Base-by-base conservation (phyloP, 192 early-diverging fungal genomes). In the Pecoramyces ruminantium region DNA sequence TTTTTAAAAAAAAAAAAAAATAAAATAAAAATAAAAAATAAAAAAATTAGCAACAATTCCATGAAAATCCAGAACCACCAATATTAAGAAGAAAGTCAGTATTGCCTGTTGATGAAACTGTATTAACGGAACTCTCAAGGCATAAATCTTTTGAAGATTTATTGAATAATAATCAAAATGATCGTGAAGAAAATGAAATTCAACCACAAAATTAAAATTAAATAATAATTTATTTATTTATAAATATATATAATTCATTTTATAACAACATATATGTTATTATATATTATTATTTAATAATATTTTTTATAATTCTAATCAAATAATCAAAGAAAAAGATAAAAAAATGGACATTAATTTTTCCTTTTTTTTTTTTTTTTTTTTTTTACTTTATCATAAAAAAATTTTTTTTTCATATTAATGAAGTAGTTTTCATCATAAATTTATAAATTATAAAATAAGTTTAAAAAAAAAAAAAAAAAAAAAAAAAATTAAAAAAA, bases 11-110 rank as follows among this genome's bases (percentile, higher is more conserved):
- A 29, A 86, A 83, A 42, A 81, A 58, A 1, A 3, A 51, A 67
- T 40, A 42, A 25, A 18, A 28, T n/a, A 30, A 29, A 21, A 40
- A 30, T 25, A 4, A 29, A 27, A 28, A 82, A 28, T 77, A 29
- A 39, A 30, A 78, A 51, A 77, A 30, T 17, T 80, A 87, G 85
- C 83, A 84, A 81, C 88, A 90, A 84, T 87, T 90, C 80, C 87
- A 91, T 34, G 86, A 88, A 29, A 78, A 85, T 14, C 85, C 87
- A 13, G 86, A 86, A 17, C 88, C 88, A 28, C 86, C 86, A 78
- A 83, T 89, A 16, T 91, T 91, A 84, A 82, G 91, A 29, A 82
- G 91, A 81, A 92, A 92, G 83, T 92, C 91, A 11, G 91, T 92
- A 5, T 83, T 92, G 29, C 91, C 91, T 18, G 90, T 92, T 11